Evolutionary conservation across 164 flowering plant genomes (phyloP), one percentile per base, ranked within the genome.

Genomic region (Aristolochia fimbriata): DNA sequence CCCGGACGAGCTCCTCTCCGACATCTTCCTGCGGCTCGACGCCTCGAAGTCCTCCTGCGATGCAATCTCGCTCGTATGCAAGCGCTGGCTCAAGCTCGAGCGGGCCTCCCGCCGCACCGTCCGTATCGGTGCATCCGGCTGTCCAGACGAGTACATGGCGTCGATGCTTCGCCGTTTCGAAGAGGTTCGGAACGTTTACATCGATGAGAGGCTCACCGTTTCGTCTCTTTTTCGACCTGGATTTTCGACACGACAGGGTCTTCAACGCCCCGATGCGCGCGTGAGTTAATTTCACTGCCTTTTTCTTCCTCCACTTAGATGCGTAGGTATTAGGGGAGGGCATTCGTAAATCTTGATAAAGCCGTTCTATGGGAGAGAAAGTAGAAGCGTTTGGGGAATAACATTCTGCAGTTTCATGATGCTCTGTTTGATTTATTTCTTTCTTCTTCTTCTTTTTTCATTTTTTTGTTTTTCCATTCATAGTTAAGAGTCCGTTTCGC

Each of bases 51-150:
- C 78, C 13, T 73, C 60, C 74, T 76, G 86, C 70, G 93, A 89
- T 62, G 81, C 98, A 31, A 83, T 83, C 69, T 81, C 96, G 5
- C 81, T 89, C 63, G 98, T 87, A 55, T 92, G 98, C 76, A 75
- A 74, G 71, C 83, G 96, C 23, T 92, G 98, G 98, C 76, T 77
- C 51, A 55, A 47, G 21, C 85, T 92, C 68, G 93, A 87, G 64
- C 80, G 96, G 17, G 68, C 75, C 62, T 80, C 77, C 74, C 91
- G 96, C 52, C 63, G 74, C 57, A 76, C 89, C 21, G 65, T 91
- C 60, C 88, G 89, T 33, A 70, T 91, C 70, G 87, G 92, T 23
- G 86, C 95, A 6, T 81, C 96, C 30, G 81, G 80, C 16, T 62
- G 63, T 59, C 89, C 96, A 2, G 87, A 86, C 72, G 57, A 31